phyloP scores from a whole-genome alignment of 2,329 filamentous ascomycete species.

The Amphichorda felina region DNA sequence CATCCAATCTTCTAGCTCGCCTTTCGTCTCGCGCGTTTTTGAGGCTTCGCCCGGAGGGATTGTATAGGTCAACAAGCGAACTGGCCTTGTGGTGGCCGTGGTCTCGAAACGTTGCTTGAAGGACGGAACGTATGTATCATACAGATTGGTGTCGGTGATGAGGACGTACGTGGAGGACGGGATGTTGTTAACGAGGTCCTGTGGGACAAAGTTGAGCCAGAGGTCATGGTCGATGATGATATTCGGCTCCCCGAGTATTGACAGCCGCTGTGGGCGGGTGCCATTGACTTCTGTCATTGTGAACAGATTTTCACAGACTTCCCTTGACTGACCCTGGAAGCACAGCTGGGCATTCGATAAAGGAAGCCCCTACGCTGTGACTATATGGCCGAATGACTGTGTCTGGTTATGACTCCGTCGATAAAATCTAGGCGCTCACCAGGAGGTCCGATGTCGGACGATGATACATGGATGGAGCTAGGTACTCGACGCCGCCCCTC shows the following conservation, averaged over 20 bases:
- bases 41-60: conserved; percentile 89
- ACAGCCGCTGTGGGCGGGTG: conserved; percentile 45
- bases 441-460: no score
- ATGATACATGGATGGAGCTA: no score
- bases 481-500: no score
- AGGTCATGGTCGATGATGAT: conserved; percentile 89
- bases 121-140: conserved; percentile 63
- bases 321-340: no score
- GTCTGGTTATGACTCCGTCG: no score
- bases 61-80: conserved; percentile 71
- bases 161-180: conserved; percentile 87
- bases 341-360: no score
- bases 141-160: conserved; percentile 91
- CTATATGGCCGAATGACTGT: no score
- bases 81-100: conserved; percentile 16
- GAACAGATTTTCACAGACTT: no score
- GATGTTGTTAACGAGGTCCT: conserved; percentile 68
- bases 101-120: conserved; percentile 42
- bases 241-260: conserved; percentile 77
- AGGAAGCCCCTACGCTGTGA: no score
- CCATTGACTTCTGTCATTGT: not conserved
- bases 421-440: no score
- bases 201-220: conserved; percentile 70
- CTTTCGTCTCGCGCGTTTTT: conserved; percentile 88
- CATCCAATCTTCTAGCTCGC: conserved; percentile 96